These are phyloP conservation scores for Graphiopsis chlorocephala DNA, from an alignment of 2,329 filamentous ascomycete species.

Conservation along the genomic window DNA sequence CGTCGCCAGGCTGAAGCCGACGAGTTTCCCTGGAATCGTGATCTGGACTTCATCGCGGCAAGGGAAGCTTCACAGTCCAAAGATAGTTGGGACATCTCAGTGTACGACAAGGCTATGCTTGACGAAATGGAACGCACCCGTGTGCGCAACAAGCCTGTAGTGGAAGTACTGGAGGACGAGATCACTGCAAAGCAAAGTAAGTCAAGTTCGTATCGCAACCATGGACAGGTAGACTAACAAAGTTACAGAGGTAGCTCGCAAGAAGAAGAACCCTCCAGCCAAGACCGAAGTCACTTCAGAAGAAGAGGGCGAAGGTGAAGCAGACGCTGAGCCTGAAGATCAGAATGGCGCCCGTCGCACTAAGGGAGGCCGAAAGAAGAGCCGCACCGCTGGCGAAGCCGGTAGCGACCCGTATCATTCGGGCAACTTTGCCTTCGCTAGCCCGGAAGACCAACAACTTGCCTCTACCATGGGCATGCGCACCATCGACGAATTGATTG, in stretches of 20 bases:
- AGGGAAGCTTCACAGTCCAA: constrained; percentile 23
- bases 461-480: constrained; percentile 8
- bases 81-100: constrained; percentile 30
- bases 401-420: constrained; percentile 30
- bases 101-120: constrained; percentile 29
- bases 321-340: constrained; percentile 12
- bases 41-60: constrained; percentile 28
- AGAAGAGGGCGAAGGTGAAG: constrained; percentile 17
- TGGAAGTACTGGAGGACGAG: constrained; percentile 27
- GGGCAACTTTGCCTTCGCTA: constrained; percentile 31
- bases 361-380: constrained; percentile 22
- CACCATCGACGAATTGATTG: constrained; percentile 29
- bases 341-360: neutral
- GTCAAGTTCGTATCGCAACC: constrained; percentile 1
- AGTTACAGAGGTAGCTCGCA: constrained; percentile 23
- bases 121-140: constrained; percentile 27
- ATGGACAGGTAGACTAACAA: neutral
- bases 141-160: constrained; percentile 25
- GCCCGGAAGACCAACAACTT: constrained; percentile 17
- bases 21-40: constrained; percentile 34
- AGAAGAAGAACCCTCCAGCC: constrained; percentile 20
- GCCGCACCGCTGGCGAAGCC: constrained; percentile 17
- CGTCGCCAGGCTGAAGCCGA: constrained; percentile 27
- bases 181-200: constrained; percentile 30
- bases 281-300: constrained; percentile 18